Evolutionary conservation across 2,329 filamentous ascomycete species (phyloP).

Genomic region (Tolypocladium album): DNA sequence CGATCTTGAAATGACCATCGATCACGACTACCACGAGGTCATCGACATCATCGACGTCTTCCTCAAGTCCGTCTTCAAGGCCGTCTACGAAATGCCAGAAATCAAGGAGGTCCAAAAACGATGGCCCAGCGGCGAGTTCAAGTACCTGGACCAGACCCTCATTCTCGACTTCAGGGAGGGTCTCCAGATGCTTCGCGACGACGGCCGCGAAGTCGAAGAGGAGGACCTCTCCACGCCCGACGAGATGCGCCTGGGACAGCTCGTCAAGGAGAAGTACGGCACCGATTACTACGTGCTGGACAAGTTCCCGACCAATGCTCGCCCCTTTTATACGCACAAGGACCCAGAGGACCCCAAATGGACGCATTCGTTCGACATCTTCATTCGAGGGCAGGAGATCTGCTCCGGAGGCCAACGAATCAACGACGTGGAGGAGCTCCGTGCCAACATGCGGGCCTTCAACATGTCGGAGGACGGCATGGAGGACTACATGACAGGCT

Average conservation of each 20-base stretch:
- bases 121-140: conserved; percentile 77
- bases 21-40: conserved; percentile 82
- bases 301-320: conserved; percentile 76
- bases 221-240: conserved; percentile 80
- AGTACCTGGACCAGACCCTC: conserved; percentile 79
- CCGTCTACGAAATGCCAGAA: conserved; percentile 44
- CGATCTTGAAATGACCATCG: conserved; percentile 86
- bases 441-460: conserved; percentile 62
- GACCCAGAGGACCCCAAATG: conserved; percentile 60
- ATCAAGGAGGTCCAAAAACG: conserved; percentile 71
- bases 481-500: conserved; percentile 83
- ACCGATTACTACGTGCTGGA: conserved; percentile 93
- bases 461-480: conserved; percentile 73
- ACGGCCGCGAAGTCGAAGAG: conserved; percentile 68
- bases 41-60: conserved; percentile 67
- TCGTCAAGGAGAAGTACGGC: conserved; percentile 76
- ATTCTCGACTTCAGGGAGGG: conserved; percentile 72
- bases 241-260: conserved; percentile 73
- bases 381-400: conserved; percentile 86
- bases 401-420: conserved; percentile 90
- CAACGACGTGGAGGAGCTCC: conserved; percentile 65
- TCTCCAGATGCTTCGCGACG: conserved; percentile 71
- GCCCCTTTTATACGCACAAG: conserved; percentile 87
- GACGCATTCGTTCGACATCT: conserved; percentile 94
- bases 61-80: conserved; percentile 59